Conservation (phyloP, 164 flowering plant genomes). For the Echeveria elegans region DNA sequence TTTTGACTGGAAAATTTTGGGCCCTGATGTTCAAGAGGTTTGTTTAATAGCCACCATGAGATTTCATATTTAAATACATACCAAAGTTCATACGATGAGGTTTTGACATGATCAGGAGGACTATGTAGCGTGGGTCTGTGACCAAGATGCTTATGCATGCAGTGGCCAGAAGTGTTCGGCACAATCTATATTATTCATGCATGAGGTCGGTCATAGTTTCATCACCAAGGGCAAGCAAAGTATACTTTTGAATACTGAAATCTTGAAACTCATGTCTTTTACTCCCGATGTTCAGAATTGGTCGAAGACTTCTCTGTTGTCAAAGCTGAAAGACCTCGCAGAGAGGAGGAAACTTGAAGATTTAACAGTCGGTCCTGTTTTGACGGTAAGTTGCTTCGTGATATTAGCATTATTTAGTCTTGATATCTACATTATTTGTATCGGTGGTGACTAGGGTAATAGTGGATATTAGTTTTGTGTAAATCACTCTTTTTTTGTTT, state of each 20-base stretch:
- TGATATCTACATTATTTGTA: too few relatives aligned
- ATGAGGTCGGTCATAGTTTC: slow-evolving; percentile 49
- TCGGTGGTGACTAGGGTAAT: too few relatives aligned
- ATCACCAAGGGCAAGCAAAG: not conserved
- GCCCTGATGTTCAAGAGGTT: slow-evolving; percentile 97
- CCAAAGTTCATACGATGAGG: not conserved
- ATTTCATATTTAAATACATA: not conserved
- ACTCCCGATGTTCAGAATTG: slow-evolving; percentile 52
- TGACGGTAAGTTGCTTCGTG: slow-evolving; percentile 56
- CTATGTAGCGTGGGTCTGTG: slow-evolving; percentile 97
- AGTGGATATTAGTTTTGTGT: not conserved
- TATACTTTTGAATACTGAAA: not conserved
- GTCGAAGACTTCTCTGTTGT: slow-evolving; percentile 50
- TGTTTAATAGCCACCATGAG: not conserved
- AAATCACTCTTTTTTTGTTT: not conserved
- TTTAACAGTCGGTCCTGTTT: slow-evolving; percentile 90
- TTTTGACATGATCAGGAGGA: slow-evolving; percentile 47
- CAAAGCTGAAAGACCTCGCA: slow-evolving; percentile 71
- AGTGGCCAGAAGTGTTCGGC: slow-evolving; percentile 99
- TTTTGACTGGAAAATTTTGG: slow-evolving; percentile 95
- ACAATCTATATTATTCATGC: slow-evolving; percentile 89
- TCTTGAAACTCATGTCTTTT: not conserved
- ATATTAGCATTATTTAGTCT: not conserved
- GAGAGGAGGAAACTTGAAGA: slow-evolving; percentile 81
- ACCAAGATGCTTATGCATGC: slow-evolving; percentile 99